Base-by-base conservation (phyloP, 2,329 filamentous ascomycete species). In the Colletotrichum sp. region DNA sequence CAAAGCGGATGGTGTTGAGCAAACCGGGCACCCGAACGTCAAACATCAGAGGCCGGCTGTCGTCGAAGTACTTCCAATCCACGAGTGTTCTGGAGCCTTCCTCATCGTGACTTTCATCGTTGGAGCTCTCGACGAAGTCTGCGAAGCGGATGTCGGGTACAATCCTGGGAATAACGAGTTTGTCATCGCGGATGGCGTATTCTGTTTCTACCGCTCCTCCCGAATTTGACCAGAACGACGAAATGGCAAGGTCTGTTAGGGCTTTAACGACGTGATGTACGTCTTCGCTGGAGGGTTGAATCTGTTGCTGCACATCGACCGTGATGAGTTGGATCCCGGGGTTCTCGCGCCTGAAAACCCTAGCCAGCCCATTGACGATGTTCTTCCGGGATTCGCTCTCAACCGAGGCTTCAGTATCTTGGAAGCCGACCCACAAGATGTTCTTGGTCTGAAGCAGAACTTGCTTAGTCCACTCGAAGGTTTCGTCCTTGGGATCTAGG, bases 321-420 rank as follows among this genome's bases (percentile, higher is more conserved):
- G 77, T 80, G 57, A 80, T 55, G 24, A 80, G 72, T 24, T 72
- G 57, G 57, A 80, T 73, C 12, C 67, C 69, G 3, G 69, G 36
- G 57, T 77, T 80, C 65, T 80, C 79, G 59, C 78, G 74, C 26
- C 79, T 72, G 9, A 79, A 62, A 9, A 80, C 79, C n/a, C 79
- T 72, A 8, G 78, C 69, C 7, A 80, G 72, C 7, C 78, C 79
- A 32, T 24, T 78, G 32, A 80, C 59, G 76, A 80, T 78, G 15
- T 76, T 76, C 59, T 78, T 80, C 36, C 7, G 66, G 26, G 71
- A 30, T 18, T 16, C 26, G 18, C 12, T 21, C 34, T 39, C 34
- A 30, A n/a, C 39, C 12, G 57, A 21, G 16, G 18, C 36, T 16
- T 34, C 65, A 34, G 26, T 63, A 16, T 36, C 57, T 74, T 70